A percentile compares a stretch with the other conserved stretches of the same genome.
Conservation (phyloP, 768 basidiomycete species). For the Agrocybe chaxingu region DNA sequence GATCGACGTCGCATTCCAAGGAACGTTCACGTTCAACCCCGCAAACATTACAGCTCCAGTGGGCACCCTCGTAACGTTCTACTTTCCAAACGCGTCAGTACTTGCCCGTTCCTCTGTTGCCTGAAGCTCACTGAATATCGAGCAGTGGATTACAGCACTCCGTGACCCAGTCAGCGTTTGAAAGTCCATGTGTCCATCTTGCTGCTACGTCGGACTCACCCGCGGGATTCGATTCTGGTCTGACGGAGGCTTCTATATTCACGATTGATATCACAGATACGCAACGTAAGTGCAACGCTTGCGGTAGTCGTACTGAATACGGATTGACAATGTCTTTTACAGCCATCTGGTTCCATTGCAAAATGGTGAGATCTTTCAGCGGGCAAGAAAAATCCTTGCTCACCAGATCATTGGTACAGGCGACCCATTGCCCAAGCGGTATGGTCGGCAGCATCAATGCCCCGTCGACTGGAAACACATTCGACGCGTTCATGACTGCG, state of each 20-base stretch:
- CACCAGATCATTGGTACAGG: constrained; percentile 6
- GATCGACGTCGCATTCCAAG: constrained; percentile 41
- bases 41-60: constrained; percentile 43
- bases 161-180: constrained; percentile 57
- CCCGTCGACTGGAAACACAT: constrained; percentile 41
- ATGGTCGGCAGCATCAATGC: constrained; percentile 54
- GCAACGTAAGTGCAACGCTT: constrained; percentile 32
- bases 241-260: constrained; percentile 36
- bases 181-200: constrained; percentile 48
- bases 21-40: constrained; percentile 40
- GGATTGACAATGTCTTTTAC: neutral
- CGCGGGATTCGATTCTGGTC: constrained; percentile 55
- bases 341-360: constrained; percentile 62
- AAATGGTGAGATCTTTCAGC: constrained; percentile 24
- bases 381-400: neutral
- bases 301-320: neutral
- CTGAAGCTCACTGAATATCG: neutral
- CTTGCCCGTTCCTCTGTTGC: constrained; percentile 17
- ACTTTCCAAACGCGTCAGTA: constrained; percentile 41
- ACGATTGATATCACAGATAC: constrained; percentile 45
- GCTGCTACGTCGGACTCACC: constrained; percentile 23
- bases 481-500: constrained; percentile 34
- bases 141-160: constrained; percentile 34
- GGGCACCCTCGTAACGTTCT: constrained; percentile 53
- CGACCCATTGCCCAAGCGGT: constrained; percentile 44